Percentiles rank a stretch among this genome's conserved stretches.
phyloP scores from a whole-genome alignment of 495 filamentous ascomycete genomes.

The Lepraria neglecta region DNA sequence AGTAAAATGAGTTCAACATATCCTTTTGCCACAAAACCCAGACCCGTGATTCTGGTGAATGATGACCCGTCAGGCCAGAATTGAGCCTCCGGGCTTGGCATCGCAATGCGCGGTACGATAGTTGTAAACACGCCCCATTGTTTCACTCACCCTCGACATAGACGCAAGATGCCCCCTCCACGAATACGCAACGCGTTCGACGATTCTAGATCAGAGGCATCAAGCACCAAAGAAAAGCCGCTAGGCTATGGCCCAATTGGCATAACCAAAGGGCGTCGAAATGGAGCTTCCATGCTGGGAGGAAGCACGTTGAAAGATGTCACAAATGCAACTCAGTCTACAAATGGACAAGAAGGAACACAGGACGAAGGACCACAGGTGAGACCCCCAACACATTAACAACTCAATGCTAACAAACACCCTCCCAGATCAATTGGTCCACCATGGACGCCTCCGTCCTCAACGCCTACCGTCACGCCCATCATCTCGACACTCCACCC shows the following conservation, averaged over 20 bases:
- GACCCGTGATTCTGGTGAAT: too few relatives aligned
- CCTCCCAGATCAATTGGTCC: slow-evolving; percentile 58
- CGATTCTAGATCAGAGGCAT: slow-evolving; percentile 36
- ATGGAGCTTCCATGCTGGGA: slow-evolving; percentile 16
- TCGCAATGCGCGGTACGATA: too few relatives aligned
- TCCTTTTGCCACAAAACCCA: too few relatives aligned
- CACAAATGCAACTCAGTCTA: slow-evolving; percentile 23
- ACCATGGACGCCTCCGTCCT: slow-evolving; percentile 54
- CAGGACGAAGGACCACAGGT: slow-evolving; percentile 14
- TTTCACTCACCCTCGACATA: not conserved
- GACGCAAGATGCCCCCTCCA: slow-evolving; percentile 23
- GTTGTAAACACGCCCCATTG: not conserved
- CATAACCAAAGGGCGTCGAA: slow-evolving; percentile 29
- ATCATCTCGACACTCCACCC: slow-evolving; percentile 55
- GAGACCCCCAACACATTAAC: not conserved
- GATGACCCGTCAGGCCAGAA: too few relatives aligned
- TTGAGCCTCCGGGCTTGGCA: too few relatives aligned
- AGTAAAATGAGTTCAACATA: not conserved
- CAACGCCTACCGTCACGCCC: slow-evolving; percentile 61
- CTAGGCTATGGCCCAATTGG: not conserved
- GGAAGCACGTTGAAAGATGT: slow-evolving; percentile 33
- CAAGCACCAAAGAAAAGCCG: slow-evolving; percentile 34
- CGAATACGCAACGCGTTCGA: slow-evolving; percentile 28
- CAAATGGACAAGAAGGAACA: not conserved
- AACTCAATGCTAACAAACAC: slow-evolving; percentile 11